Conservation (phyloP, 176 grass and related monocot species). For the Poa annua region DNA sequence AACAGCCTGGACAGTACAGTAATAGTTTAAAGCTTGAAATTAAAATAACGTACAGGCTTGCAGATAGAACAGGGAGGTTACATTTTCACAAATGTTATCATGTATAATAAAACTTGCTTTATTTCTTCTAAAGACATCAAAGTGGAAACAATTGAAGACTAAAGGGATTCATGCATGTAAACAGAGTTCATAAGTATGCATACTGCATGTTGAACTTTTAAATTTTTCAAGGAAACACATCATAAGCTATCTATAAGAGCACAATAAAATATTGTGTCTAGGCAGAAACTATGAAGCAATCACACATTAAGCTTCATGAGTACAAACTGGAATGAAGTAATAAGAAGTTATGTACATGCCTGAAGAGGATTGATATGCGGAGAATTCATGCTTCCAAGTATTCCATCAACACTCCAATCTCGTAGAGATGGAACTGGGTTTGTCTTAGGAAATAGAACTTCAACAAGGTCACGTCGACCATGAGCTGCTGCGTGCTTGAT, state of each 20-base stretch:
- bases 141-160: slow-evolving; percentile 10
- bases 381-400: slow-evolving; percentile 24
- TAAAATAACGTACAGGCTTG: neutral
- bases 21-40: neutral
- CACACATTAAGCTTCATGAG: neutral
- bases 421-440: slow-evolving; percentile 28
- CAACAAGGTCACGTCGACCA: slow-evolving; percentile 33
- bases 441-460: slow-evolving; percentile 46
- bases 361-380: neutral
- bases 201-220: neutral
- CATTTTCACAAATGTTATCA: neutral
- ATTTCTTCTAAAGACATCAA: slow-evolving; percentile 3
- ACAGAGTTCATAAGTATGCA: neutral
- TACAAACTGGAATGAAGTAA: neutral
- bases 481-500: slow-evolving; percentile 42
- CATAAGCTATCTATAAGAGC: slow-evolving; percentile 3
- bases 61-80: neutral
- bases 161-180: neutral
- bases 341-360: slow-evolving; percentile 14
- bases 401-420: slow-evolving; percentile 37
- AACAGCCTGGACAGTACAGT: neutral
- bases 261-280: neutral
- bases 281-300: neutral
- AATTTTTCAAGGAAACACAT: neutral
- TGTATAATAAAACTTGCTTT: neutral